These are phyloP conservation scores for Narthecium ossifragum DNA, from an alignment of 106 monocot genomes.

Conservation along the genomic window DNA sequence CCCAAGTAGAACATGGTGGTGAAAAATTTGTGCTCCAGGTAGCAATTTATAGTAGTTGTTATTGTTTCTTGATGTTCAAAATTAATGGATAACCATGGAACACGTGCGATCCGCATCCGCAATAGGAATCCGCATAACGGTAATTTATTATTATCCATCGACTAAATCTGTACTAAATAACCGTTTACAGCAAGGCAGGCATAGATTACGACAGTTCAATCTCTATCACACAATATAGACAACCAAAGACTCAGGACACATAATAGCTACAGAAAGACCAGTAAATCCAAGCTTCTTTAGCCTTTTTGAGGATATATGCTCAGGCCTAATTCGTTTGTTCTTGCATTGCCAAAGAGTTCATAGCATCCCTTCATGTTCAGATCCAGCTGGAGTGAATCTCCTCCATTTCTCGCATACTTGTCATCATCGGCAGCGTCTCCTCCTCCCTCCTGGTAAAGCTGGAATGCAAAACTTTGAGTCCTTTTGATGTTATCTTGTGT, in stretches of 20 bases:
- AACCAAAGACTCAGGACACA: neutral
- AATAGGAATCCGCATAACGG: too few species aligned
- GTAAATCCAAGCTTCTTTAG: neutral
- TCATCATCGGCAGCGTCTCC: conserved; percentile 8
- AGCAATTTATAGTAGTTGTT: too few species aligned
- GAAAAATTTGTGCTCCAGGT: too few species aligned
- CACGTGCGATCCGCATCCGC: too few species aligned
- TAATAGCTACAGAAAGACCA: neutral
- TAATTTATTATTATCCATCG: neutral
- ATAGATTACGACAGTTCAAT: neutral
- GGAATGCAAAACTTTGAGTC: conserved; percentile 10
- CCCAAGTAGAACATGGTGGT: too few species aligned
- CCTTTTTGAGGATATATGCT: conserved; percentile 30
- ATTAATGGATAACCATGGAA: too few species aligned
- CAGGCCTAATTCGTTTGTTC: conserved; percentile 35
- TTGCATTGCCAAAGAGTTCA: conserved; percentile 30
- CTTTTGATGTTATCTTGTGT: neutral
- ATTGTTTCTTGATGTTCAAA: too few species aligned
- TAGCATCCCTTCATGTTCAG: conserved; percentile 50
- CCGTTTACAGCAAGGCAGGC: neutral
- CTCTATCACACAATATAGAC: neutral
- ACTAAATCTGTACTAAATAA: neutral
- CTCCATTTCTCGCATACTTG: conserved; percentile 20
- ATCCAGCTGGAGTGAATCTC: conserved; percentile 27
- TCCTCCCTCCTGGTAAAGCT: conserved; percentile 16